Base-by-base conservation (phyloP, 352 stramenopile genomes). In the Globisporangium orthogonon region DNA sequence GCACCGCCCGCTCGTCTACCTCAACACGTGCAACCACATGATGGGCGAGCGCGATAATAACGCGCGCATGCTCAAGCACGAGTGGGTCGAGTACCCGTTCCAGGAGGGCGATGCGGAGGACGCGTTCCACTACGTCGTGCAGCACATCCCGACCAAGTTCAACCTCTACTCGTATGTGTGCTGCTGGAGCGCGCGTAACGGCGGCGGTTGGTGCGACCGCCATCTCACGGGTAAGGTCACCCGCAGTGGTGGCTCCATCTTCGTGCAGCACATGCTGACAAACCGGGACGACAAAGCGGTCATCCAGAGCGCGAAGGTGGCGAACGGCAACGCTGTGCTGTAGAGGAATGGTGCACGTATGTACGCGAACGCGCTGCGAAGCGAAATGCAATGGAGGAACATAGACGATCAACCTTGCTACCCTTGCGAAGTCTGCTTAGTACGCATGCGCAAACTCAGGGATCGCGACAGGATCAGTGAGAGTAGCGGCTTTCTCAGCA, bases 21-120 rank as follows among this genome's bases (percentile, higher is more conserved):
- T 94, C 57, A 94, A 93, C 74, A 94, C 85, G 50, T 94, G 85
- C 74, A 94, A 94, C 55, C 85, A 94, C 82, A 89, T 94, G 82
- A 91, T 94, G 59, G 81, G 85, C 47, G 75, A 94, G 65, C 72
- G 62, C 44, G 85, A 94, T 71, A 94, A 91, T 62, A 94, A 94
- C 61, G 60, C 71, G 29, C 69, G 60, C 4, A 69, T 94, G 52
- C 64, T 54, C 56, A 94, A 94, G 67, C 72, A 83, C 65, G 80
- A 93, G 47, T 94, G 85, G 85, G 69, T 70, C 57, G 73, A 94
- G 66, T 93, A 93, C 52, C 78, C 83, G 43, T 89, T 91, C 66
- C 67, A 92, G 47, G 66, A 75, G 29, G 85, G 85, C 30, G 66
- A 87, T 53, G 70, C 65, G 0, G 69, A 89, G 31, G 76, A 86